These are phyloP conservation scores for Jasminum sambac DNA, from an alignment of 257 asterid species.

Conservation along the genomic window DNA sequence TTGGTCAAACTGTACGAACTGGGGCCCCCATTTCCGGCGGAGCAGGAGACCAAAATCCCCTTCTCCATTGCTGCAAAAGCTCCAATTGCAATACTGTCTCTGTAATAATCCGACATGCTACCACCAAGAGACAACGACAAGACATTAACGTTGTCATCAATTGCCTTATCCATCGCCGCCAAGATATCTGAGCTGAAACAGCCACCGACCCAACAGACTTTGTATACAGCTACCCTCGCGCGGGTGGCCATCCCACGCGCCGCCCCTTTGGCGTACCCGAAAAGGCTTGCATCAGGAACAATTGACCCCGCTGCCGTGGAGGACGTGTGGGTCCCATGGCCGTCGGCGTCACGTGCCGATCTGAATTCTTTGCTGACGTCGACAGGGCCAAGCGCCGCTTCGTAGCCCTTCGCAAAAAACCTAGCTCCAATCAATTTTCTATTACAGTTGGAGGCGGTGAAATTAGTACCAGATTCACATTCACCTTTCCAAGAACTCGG, in stretches of 20 bases:
- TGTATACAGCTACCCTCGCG: conserved; percentile 73
- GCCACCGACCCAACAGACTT: conserved; percentile 85
- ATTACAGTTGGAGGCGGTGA: conserved; percentile 58
- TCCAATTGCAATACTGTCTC: conserved; percentile 65
- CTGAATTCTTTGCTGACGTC: conserved; percentile 64
- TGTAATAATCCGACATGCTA: conserved; percentile 52
- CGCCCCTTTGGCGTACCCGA: conserved; percentile 77
- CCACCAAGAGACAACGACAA: conserved; percentile 83
- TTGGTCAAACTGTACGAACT: conserved; percentile 55
- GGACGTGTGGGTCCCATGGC: conserved; percentile 94
- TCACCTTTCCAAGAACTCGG: conserved; percentile 79
- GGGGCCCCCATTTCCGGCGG: conserved; percentile 91
- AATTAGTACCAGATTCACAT: conserved; percentile 70
- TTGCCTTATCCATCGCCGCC: conserved; percentile 81
- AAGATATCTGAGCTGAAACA: conserved; percentile 82
- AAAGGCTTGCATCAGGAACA: conserved; percentile 67
- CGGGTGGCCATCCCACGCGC: conserved; percentile 93
- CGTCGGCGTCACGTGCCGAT: conserved; percentile 89
- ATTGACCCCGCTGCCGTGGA: conserved; percentile 76
- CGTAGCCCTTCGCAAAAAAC: conserved; percentile 62
- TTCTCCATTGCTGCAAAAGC: conserved; percentile 84
- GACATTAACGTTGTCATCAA: conserved; percentile 68
- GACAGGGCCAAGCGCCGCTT: conserved; percentile 68
- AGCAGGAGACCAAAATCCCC: conserved; percentile 78
- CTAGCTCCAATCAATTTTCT: conserved; percentile 76